Percentiles rank a stretch among this genome's conserved stretches.
phyloP scores from a whole-genome alignment of 805 yeast species.

The Wickerhamiella occidentalis region DNA sequence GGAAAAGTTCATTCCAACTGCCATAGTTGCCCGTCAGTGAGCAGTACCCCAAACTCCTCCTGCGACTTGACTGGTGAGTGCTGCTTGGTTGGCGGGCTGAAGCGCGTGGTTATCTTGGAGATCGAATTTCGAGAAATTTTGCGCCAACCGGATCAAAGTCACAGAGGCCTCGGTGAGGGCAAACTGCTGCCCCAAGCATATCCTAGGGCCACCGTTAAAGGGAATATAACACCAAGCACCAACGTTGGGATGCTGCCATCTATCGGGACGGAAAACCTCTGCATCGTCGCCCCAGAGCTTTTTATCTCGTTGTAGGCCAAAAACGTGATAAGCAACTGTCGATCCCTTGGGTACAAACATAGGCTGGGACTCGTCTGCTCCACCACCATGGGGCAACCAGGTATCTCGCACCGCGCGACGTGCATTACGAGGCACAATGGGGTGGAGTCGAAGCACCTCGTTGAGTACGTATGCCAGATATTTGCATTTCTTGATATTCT shows the following conservation, averaged over 20 bases:
- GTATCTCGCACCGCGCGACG: slow-evolving; percentile 32
- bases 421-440: slow-evolving; percentile 36
- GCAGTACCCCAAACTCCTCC: slow-evolving; percentile 9
- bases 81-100: slow-evolving; percentile 3
- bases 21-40: too few species aligned
- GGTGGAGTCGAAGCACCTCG: slow-evolving; percentile 35
- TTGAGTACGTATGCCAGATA: slow-evolving; percentile 33
- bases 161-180: slow-evolving; percentile 37
- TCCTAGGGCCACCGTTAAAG: slow-evolving; percentile 39
- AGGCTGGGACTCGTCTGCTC: slow-evolving; percentile 27
- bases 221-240: slow-evolving; percentile 33
- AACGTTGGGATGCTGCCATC: slow-evolving; percentile 27
- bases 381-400: slow-evolving; percentile 37
- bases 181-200: slow-evolving; percentile 39
- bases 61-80: slow-evolving; percentile 3
- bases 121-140: slow-evolving; percentile 20
- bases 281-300: slow-evolving; percentile 33
- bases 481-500: slow-evolving; percentile 32
- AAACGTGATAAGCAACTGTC: slow-evolving; percentile 27
- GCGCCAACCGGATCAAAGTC: slow-evolving; percentile 31
- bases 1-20: too few species aligned
- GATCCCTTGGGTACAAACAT: slow-evolving; percentile 32
- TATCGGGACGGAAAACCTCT: slow-evolving; percentile 31
- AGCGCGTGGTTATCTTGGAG: not conserved
- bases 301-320: slow-evolving; percentile 30